Evolutionary conservation across 2,329 filamentous ascomycete genomes (phyloP).

Genomic region (Huntiella moniliformis): DNA sequence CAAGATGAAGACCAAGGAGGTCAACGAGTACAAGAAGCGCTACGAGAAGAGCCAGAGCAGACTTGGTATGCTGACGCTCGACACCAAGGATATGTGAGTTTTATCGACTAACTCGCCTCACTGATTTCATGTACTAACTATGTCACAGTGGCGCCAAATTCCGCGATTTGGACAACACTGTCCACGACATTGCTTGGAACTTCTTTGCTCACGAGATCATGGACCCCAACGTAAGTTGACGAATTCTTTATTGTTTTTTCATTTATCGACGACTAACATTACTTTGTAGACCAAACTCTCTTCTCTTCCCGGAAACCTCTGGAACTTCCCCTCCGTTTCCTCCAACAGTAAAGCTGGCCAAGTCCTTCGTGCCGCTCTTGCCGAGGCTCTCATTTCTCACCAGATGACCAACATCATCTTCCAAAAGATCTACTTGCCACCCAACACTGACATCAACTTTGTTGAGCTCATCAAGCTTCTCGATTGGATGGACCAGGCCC

Average conservation of each 20-base stretch:
- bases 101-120: background rate
- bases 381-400: constrained; percentile 9
- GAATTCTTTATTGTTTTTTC: background rate
- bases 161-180: constrained; percentile 11
- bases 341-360: constrained; percentile 11
- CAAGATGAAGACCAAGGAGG: constrained; percentile 11
- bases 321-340: constrained; percentile 6
- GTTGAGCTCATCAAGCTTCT: constrained; percentile 8
- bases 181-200: constrained; percentile 12
- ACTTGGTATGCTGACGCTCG: constrained; percentile 10
- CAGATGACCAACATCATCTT: constrained; percentile 9
- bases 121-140: background rate
- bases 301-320: constrained; percentile 6
- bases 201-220: constrained; percentile 9
- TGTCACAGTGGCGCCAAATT: constrained; percentile 8
- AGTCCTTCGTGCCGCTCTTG: constrained; percentile 9
- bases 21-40: constrained; percentile 10
- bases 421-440: constrained; percentile 9
- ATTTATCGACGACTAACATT: constrained; percentile 3
- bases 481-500: constrained; percentile 9
- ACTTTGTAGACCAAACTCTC: constrained; percentile 5
- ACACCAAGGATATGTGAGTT: constrained; percentile 12
- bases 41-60: constrained; percentile 10
- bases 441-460: constrained; percentile 6
- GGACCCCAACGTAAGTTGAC: constrained; percentile 1